Percentiles rank a stretch among this genome's conserved stretches.
phyloP scores from a whole-genome alignment of 129 eudicot genomes.

The Escallonia rubra region DNA sequence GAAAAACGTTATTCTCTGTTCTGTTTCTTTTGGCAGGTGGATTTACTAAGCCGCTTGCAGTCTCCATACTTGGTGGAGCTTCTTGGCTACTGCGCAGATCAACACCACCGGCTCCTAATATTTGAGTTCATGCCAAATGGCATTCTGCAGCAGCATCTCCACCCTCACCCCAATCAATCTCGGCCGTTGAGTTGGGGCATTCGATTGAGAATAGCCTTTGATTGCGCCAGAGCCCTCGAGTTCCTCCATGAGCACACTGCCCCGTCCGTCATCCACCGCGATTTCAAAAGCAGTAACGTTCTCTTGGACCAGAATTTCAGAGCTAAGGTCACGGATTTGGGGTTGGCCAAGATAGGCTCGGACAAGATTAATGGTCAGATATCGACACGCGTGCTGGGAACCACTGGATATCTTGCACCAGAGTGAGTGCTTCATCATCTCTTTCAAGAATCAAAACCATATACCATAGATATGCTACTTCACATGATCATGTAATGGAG shows the following conservation, averaged over 20 bases:
- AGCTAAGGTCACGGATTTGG: constrained; percentile 85
- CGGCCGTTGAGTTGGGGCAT: constrained; percentile 59
- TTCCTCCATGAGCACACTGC: constrained; percentile 75
- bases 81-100: constrained; percentile 93
- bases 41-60: constrained; percentile 71
- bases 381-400: constrained; percentile 86
- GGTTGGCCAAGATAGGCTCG: constrained; percentile 87
- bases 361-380: constrained; percentile 81
- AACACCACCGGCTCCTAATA: constrained; percentile 68
- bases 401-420: constrained; percentile 95
- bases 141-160: constrained; percentile 67
- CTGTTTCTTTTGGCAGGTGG: constrained; percentile 49
- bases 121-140: constrained; percentile 80
- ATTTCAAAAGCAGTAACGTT: constrained; percentile 69
- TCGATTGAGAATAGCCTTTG: constrained; percentile 77
- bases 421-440: constrained; percentile 51
- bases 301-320: constrained; percentile 64
- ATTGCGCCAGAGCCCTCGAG: constrained; percentile 91
- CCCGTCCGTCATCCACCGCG: constrained; percentile 90
- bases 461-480: not conserved
- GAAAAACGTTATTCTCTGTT: not conserved
- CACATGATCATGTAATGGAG: not conserved
- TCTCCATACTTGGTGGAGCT: constrained; percentile 70
- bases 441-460: constrained; percentile 4
- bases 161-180: constrained; percentile 25